Evolutionary conservation across 768 basidiomycete genomes (phyloP), one percentile per base, ranked within the genome.

Genomic region (Chalciporus sphaerocephalus): DNA sequence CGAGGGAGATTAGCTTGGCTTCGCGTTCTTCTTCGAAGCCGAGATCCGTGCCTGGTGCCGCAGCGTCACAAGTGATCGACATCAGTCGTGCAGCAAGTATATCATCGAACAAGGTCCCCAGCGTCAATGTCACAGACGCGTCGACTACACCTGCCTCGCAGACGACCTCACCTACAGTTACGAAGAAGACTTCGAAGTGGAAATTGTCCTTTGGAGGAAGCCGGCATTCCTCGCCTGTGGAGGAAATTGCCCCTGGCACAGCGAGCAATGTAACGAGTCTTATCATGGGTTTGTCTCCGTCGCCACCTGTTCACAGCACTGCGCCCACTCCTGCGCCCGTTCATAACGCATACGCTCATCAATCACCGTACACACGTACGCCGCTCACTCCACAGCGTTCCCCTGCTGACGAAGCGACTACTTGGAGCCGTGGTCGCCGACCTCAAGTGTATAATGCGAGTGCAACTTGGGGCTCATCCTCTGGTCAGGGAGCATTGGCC

Each of bases 161-260:
- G 20, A 46, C 67, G 1, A 50, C 70, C 11, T 50, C 65, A 6
- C 68, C 79, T 20, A 69, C 76, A 44, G 47, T 63, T 52, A 42
- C 61, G 50, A 92, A 90, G 74, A 92, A 92, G 72, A 73, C 86
- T 42, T 89, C 85, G n/a, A 89, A 83, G 59, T 66, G 65, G 64
- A 65, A 65, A 34, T 43, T 64, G 6, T 33, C 58, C 21, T 67
- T 65, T 85, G 92, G 67, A 73, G 89, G 67, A 73, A 88, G 56
- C 73, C 81, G 55, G 74, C 87, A 70, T 28, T 55, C 72, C 41
- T 58, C 69, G 30, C 53, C 69, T 17, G 51, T 66, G 5, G 60
- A 70, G 25, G 75, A 72, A 32, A 28, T 49, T 5, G 48, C 49
- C 20, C 81, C 81, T 17, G 76, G 80, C 8, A 90, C 86, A 6